These are phyloP conservation scores for Acrasis kona DNA, from an alignment of 78 protist species.

Conservation along the genomic window DNA sequence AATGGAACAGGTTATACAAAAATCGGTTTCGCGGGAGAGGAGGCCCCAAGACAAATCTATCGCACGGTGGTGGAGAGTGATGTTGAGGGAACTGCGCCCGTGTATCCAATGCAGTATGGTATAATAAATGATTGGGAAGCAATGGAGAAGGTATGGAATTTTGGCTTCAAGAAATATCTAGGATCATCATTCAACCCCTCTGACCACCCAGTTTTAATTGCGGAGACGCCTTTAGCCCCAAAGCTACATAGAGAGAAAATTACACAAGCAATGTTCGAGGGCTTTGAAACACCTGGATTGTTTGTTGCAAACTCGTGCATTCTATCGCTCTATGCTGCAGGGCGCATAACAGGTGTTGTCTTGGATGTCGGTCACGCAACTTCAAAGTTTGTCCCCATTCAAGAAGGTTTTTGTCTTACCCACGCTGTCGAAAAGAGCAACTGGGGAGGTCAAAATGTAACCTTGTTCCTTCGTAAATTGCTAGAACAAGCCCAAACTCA, in stretches of 20 bases:
- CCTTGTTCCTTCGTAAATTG: too few species aligned
- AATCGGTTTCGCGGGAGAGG: constrained; percentile 41
- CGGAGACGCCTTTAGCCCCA: constrained; percentile 62
- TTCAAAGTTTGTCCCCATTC: constrained; percentile 70
- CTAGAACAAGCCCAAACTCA: too few species aligned
- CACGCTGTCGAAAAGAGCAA: constrained; percentile 1
- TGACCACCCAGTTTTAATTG: constrained; percentile 38
- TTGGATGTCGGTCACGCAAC: constrained; percentile 84
- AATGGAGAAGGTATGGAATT: constrained; percentile 79
- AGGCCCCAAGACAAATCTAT: constrained; percentile 31
- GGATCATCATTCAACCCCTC: constrained; percentile 37
- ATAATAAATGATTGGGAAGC: constrained; percentile 92
- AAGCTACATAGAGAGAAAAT: constrained; percentile 60
- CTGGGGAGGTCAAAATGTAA: constrained; percentile 66
- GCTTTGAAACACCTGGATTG: constrained; percentile 66
- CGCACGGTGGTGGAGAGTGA: constrained; percentile 81
- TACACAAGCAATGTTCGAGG: constrained; percentile 74
- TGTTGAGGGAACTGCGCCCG: constrained; percentile 71
- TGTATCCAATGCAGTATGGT: constrained; percentile 92
- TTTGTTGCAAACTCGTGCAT: constrained; percentile 58
- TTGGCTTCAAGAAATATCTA: constrained; percentile 75
- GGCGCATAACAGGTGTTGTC: constrained; percentile 82
- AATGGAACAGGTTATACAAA: constrained; percentile 34
- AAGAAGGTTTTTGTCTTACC: constrained; percentile 68
- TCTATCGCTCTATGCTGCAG: constrained; percentile 54